Percentiles rank a stretch among this genome's conserved stretches.
These are phyloP conservation scores for Starmerella stigmatis DNA, from an alignment of 805 yeast genomes.

Conservation along the genomic window DNA sequence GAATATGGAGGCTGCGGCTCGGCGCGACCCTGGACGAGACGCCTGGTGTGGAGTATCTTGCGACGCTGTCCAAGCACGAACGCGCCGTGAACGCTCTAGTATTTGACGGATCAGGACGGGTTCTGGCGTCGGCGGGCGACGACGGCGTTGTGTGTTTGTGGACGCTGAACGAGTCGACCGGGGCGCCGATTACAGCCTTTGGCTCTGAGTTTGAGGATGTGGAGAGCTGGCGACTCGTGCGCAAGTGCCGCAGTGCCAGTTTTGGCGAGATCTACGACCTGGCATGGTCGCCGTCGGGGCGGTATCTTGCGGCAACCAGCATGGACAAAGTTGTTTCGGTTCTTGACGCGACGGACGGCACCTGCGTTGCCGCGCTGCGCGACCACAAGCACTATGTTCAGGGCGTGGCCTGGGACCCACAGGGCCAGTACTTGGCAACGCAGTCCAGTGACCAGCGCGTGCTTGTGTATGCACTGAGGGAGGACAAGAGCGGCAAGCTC, in stretches of 20 bases:
- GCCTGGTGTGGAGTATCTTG: constrained; percentile 52
- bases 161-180: constrained; percentile 36
- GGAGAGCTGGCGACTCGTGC: constrained; percentile 61
- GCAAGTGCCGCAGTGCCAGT: constrained; percentile 38
- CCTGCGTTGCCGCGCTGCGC: constrained; percentile 46
- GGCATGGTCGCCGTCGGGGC: constrained; percentile 83
- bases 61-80: constrained; percentile 77
- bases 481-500: neutral
- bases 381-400: constrained; percentile 87
- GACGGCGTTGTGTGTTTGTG: constrained; percentile 84
- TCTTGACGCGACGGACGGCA: constrained; percentile 48
- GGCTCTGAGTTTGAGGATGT: constrained; percentile 43
- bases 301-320: constrained; percentile 71
- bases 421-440: constrained; percentile 62
- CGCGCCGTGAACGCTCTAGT: constrained; percentile 90
- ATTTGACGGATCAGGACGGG: constrained; percentile 58
- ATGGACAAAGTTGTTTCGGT: constrained; percentile 79
- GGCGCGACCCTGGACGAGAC: constrained; percentile 19
- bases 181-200: constrained; percentile 32
- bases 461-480: constrained; percentile 46
- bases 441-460: constrained; percentile 85
- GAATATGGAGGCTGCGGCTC: constrained; percentile 35
- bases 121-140: constrained; percentile 86
- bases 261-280: constrained; percentile 79
- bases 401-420: constrained; percentile 95